Evolutionary conservation across 768 basidiomycete species (phyloP).

Genomic region (Termitomyces sp.): DNA sequence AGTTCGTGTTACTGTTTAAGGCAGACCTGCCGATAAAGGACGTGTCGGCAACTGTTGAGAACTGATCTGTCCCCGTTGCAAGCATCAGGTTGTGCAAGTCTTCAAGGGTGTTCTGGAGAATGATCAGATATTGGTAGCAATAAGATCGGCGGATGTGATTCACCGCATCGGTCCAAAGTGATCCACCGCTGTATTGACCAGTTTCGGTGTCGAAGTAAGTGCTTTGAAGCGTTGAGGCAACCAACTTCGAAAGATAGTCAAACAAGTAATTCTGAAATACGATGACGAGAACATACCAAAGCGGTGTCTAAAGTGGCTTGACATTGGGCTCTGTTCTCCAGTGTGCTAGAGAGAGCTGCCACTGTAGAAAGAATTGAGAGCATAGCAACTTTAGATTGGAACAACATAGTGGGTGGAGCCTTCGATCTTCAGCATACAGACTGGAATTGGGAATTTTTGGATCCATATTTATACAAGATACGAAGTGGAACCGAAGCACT

Average conservation of each 20-base stretch:
- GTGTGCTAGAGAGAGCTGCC: neutral
- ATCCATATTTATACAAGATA: neutral
- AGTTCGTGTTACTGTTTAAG: slow-evolving; percentile 33
- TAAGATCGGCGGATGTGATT: slow-evolving; percentile 3
- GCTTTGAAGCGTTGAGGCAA: slow-evolving; percentile 28
- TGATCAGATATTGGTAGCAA: neutral
- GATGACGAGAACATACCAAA: slow-evolving; percentile 1
- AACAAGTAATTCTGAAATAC: neutral
- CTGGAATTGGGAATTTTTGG: neutral
- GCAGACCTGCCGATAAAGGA: slow-evolving; percentile 43
- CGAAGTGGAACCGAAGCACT: neutral
- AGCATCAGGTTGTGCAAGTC: slow-evolving; percentile 58
- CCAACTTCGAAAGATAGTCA: slow-evolving; percentile 14
- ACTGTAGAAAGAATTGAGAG: neutral
- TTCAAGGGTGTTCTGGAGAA: slow-evolving; percentile 44
- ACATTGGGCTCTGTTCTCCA: slow-evolving; percentile 15
- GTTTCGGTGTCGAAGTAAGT: slow-evolving; percentile 35
- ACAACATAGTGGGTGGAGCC: neutral
- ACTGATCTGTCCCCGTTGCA: slow-evolving; percentile 36
- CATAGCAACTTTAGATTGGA: neutral
- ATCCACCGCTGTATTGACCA: slow-evolving; percentile 44
- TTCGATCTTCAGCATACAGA: neutral
- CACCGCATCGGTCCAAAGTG: slow-evolving; percentile 54
- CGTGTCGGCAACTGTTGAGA: slow-evolving; percentile 31
- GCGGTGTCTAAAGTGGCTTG: slow-evolving; percentile 14